Evolutionary conservation across 345 rosid species (phyloP), one percentile per base, ranked within the genome.

Genomic region (Viola odorata): DNA sequence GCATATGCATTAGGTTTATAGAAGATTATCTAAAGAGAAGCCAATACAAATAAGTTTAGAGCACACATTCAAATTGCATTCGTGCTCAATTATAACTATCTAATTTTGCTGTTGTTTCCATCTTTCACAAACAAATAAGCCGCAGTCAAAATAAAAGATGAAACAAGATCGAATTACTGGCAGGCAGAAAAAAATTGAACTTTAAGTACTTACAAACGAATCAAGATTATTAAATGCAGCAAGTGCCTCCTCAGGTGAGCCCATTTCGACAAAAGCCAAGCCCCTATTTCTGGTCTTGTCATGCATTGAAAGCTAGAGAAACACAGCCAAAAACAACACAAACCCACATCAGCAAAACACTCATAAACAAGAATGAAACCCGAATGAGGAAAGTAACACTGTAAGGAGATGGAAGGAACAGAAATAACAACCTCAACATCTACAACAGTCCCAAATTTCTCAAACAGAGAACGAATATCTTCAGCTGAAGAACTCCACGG

Each of bases 391-490:
- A n/a, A 36, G 12, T 4, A 32, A 12, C 7, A 10, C 42, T 36
- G 3, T 15, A 51, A 48, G 16, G 2, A 53, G 62, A 68, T 14
- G 4, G 5, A 23, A 56, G 41, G 42, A 41, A 6, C 51, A 61
- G 55, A n/a, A 15, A 58, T 49, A 17, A 57, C 53, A 50, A 91
- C 91, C 94, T 88, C 95, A 69, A 88, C 77, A 58, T 88, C 95
- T 10, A 84, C 60, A 36, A 86, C 96, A 14, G 66, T 78, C 37
- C 95, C 98, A 60, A 75, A 73, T 59, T 81, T 81, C 69, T 84
- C 85, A 66, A 88, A 86, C 82, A 91, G 66, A 10, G 95, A 71
- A 49, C 98, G 86, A 41, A 91, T 78, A 58, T 91, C 98, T 61
- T 91, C 91, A 6, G 82, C 58, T 16, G 95, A 86, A 65, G 80